Conservation (phyloP, 176 grass and related monocot genomes). For the Eragrostis nindensis region DNA sequence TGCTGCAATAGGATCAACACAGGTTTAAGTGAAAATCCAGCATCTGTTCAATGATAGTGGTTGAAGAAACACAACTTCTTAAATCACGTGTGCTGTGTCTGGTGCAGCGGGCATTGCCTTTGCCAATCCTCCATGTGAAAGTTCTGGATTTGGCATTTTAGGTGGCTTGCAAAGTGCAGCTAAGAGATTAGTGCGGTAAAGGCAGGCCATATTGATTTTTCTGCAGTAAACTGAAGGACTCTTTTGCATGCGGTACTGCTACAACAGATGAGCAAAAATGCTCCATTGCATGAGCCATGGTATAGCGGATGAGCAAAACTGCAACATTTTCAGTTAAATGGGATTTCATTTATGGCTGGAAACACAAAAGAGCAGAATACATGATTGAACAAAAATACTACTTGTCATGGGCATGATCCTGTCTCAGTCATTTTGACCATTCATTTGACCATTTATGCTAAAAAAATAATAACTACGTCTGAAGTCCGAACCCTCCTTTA, state of each 20-base stretch:
- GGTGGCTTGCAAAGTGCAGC: not conserved
- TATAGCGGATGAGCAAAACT: not conserved
- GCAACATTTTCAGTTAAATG: constrained; percentile 3
- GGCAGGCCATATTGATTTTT: not conserved
- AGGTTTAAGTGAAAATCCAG: not conserved
- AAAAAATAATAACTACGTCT: not conserved
- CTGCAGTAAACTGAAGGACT: not conserved
- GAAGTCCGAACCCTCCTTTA: not conserved
- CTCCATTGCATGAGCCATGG: not conserved
- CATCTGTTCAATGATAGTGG: not conserved
- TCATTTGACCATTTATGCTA: not conserved
- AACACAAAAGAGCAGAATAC: not conserved
- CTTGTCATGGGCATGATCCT: not conserved
- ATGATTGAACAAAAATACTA: not conserved
- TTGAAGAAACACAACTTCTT: not conserved
- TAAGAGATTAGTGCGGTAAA: not conserved
- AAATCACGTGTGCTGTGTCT: not conserved
- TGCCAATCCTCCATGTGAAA: not conserved
- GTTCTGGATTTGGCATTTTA: not conserved
- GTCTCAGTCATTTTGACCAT: not conserved
- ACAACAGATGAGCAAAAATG: not conserved
- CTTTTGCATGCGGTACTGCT: not conserved
- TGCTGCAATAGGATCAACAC: constrained; percentile 41
- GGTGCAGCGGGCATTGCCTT: not conserved
- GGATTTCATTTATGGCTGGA: not conserved